A percentile compares a stretch with the other conserved stretches of the same genome.
These are phyloP conservation scores for Tremellales sp. DNA, from an alignment of 1,284 basidiomycete species.

Conservation along the genomic window DNA sequence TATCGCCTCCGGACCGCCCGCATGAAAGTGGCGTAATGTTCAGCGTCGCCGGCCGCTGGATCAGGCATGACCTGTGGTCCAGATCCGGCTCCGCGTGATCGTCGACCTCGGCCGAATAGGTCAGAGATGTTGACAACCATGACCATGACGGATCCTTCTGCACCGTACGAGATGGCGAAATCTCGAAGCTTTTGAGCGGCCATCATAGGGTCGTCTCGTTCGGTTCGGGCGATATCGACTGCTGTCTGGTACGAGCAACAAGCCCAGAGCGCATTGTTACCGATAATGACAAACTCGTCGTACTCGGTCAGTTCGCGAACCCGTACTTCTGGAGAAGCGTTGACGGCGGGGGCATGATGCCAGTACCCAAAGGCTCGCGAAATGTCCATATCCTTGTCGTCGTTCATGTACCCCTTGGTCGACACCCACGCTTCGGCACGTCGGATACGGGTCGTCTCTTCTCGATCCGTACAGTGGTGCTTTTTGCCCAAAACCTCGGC, in stretches of 20 bases:
- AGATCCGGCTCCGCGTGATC: slow-evolving; percentile 53
- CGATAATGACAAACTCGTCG: slow-evolving; percentile 97
- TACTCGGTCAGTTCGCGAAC: slow-evolving; percentile 69
- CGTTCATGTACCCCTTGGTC: slow-evolving; percentile 87
- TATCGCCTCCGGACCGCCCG: slow-evolving; percentile 33
- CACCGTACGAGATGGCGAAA: slow-evolving; percentile 95
- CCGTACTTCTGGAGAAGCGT: slow-evolving; percentile 76
- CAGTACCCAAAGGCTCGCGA: slow-evolving; percentile 94
- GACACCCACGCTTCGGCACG: slow-evolving; percentile 94
- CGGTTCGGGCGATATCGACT: slow-evolving; percentile 89
- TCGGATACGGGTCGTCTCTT: slow-evolving; percentile 81
- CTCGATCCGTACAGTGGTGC: slow-evolving; percentile 86
- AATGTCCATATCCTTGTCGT: slow-evolving; percentile 71
- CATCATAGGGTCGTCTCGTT: slow-evolving; percentile 85
- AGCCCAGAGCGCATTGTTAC: slow-evolving; percentile 90
- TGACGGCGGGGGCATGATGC: slow-evolving; percentile 85
- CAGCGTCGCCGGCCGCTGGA: slow-evolving; percentile 18
- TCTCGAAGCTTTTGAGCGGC: slow-evolving; percentile 96
- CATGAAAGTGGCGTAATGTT: slow-evolving; percentile 24
- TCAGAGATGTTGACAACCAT: slow-evolving; percentile 90
- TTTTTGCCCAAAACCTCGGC: slow-evolving; percentile 72
- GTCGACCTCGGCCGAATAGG: slow-evolving; percentile 58
- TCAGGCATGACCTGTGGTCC: slow-evolving; percentile 11
- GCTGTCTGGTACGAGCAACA: slow-evolving; percentile 93
- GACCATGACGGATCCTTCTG: slow-evolving; percentile 91